Evolutionary conservation across 768 basidiomycete genomes (phyloP).

Genomic region (Mycena alexandri): DNA sequence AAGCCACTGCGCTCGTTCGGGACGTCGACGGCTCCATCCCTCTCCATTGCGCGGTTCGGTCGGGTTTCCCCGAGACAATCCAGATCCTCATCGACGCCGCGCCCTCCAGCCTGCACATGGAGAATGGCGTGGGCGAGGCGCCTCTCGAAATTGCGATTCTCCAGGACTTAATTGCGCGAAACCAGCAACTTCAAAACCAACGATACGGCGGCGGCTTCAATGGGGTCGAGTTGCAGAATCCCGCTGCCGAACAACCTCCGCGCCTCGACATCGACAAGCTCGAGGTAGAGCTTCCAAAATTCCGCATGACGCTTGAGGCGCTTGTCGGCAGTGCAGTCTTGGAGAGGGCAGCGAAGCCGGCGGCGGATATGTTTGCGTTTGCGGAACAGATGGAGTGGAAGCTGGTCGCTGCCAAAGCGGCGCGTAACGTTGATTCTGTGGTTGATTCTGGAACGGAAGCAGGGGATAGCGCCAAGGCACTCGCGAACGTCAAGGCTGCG

Average conservation of each 20-base stretch:
- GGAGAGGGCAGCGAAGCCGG: conserved; percentile 38
- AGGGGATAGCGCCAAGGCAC: conserved; percentile 30
- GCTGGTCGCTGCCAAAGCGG: conserved; percentile 39
- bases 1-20: conserved; percentile 51
- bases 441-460: conserved; percentile 19
- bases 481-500: conserved; percentile 38
- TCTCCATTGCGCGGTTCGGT: conserved; percentile 61
- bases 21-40: conserved; percentile 66
- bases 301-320: conserved; percentile 42
- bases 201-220: background rate
- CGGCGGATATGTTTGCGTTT: conserved; percentile 44
- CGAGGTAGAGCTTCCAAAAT: conserved; percentile 41
- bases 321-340: conserved; percentile 44
- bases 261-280: conserved; percentile 37
- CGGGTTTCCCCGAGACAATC: conserved; percentile 51
- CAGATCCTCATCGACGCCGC: conserved; percentile 53
- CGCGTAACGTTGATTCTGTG: conserved; percentile 27
- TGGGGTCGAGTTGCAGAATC: conserved; percentile 26
- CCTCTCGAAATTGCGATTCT: conserved; percentile 54
- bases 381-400: conserved; percentile 46
- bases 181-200: conserved; percentile 26
- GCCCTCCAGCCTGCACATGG: conserved; percentile 57
- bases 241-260: conserved; percentile 28
- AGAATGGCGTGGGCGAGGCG: conserved; percentile 65
- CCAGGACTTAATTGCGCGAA: conserved; percentile 43